phyloP scores from a whole-genome alignment of 31 red algal species.

The Asparagopsis taxiformis region DNA sequence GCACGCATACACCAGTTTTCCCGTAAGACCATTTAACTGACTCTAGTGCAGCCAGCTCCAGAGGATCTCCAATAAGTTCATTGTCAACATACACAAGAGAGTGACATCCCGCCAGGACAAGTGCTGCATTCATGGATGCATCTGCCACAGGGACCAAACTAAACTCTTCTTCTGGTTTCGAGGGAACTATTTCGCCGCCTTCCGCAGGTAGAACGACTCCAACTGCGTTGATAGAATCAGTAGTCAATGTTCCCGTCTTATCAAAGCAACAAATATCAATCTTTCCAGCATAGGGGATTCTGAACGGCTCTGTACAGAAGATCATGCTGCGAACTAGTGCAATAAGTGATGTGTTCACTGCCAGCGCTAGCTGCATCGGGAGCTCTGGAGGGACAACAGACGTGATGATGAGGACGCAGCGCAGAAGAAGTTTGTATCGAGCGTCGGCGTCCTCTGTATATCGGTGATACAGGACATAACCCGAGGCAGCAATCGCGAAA shows the following conservation, averaged over 20 bases:
- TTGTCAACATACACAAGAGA: conserved; percentile 79
- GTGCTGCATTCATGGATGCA: conserved; percentile 54
- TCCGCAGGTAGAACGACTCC: conserved; percentile 42
- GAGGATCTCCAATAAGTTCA: conserved; percentile 89
- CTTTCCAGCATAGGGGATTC: conserved; percentile 97
- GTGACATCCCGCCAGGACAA: conserved; percentile 91
- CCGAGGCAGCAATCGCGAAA: conserved; percentile 89
- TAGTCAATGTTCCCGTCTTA: conserved; percentile 97
- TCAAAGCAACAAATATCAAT: conserved; percentile 98
- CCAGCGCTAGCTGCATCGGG: conserved; percentile 95
- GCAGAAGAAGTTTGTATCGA: conserved; percentile 90
- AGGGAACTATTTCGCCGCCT: neutral
- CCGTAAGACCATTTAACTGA: conserved; percentile 68
- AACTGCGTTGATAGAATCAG: conserved; percentile 78
- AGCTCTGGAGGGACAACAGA: conserved; percentile 97
- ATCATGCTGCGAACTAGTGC: conserved; percentile 76
- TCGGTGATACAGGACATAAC: conserved; percentile 86
- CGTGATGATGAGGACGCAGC: conserved; percentile 96
- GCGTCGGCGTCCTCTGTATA: conserved; percentile 63
- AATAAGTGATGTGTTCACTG: conserved; percentile 86
- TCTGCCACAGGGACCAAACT: conserved; percentile 36
- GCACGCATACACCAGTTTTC: conserved; percentile 32
- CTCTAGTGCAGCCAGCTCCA: conserved; percentile 82
- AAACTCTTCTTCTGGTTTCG: conserved; percentile 8
- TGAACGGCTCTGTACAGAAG: conserved; percentile 98